Conservation (phyloP, 2,329 filamentous ascomycete genomes). For the Bertia moriformis region DNA sequence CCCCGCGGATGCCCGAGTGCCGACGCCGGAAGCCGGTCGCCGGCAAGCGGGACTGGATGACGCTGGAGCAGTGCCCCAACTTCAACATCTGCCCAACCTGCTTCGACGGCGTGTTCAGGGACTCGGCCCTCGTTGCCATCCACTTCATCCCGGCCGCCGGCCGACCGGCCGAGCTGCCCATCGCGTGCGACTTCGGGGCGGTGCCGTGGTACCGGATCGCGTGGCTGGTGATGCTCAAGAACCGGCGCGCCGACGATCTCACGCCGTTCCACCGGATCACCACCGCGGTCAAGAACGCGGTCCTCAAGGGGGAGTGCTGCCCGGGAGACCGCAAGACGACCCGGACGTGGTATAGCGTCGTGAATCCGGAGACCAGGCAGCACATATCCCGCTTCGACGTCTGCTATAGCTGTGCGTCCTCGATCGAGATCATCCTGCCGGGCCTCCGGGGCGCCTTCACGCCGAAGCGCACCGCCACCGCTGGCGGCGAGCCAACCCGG, state of each 20-base stretch:
- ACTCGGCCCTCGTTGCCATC: constrained; percentile 52
- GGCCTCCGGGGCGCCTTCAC: constrained; percentile 55
- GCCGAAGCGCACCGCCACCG: constrained; percentile 27
- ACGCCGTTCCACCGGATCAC: constrained; percentile 57
- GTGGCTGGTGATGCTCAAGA: constrained; percentile 66
- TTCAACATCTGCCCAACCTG: constrained; percentile 77
- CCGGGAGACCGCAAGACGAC: constrained; percentile 35
- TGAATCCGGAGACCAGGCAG: constrained; percentile 48
- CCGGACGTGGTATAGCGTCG: constrained; percentile 63
- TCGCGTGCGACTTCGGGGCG: constrained; percentile 66
- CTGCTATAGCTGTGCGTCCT: constrained; percentile 60
- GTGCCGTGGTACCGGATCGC: constrained; percentile 71
- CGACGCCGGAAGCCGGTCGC: constrained; percentile 46
- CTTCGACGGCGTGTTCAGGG: constrained; percentile 53
- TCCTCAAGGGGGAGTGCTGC: constrained; percentile 39
- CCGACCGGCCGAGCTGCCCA: constrained; percentile 39
- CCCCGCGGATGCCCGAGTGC: constrained; percentile 40
- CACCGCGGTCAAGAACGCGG: constrained; percentile 25
- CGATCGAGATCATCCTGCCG: constrained; percentile 61
- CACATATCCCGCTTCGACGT: constrained; percentile 59
- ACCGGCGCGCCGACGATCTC: constrained; percentile 48
- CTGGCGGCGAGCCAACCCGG: constrained; percentile 26
- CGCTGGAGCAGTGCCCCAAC: constrained; percentile 51
- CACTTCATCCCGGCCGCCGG: constrained; percentile 50
- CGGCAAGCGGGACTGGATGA: constrained; percentile 67